These are phyloP conservation scores for Agaricus blazei DNA, from an alignment of 768 basidiomycete genomes.

Conservation along the genomic window DNA sequence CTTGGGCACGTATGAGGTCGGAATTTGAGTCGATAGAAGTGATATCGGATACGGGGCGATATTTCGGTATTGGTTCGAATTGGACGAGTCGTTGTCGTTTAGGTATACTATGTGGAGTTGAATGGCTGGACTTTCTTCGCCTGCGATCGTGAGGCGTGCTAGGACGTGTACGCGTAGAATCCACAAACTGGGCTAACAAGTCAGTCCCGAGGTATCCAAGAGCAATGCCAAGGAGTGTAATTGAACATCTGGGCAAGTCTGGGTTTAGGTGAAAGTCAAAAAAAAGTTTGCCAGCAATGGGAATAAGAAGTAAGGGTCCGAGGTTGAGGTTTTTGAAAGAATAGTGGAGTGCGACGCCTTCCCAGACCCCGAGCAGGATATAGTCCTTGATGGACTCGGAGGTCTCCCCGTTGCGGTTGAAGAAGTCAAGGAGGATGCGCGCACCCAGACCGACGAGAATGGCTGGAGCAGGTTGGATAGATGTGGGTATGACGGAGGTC, in stretches of 20 bases:
- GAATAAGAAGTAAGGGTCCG: constrained; percentile 50
- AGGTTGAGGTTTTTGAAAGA: constrained; percentile 51
- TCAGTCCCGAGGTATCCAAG: constrained; percentile 71
- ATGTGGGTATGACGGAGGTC: constrained; percentile 34
- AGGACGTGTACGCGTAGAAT: constrained; percentile 32
- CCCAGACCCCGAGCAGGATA: constrained; percentile 67
- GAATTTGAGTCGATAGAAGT: constrained; percentile 70
- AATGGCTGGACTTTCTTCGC: constrained; percentile 25
- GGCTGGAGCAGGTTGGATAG: constrained; percentile 52
- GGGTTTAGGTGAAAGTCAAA: constrained; percentile 54
- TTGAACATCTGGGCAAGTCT: constrained; percentile 51
- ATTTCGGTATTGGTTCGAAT: constrained; percentile 25
- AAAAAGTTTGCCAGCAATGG: constrained; percentile 56
- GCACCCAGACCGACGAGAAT: constrained; percentile 72
- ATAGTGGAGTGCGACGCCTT: constrained; percentile 71
- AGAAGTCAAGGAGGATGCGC: constrained; percentile 61
- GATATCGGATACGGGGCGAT: constrained; percentile 43
- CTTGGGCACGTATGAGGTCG: constrained; percentile 54
- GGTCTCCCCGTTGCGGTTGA: constrained; percentile 41
- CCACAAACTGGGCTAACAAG: constrained; percentile 61
- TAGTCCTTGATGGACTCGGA: constrained; percentile 43
- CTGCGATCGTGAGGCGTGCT: constrained; percentile 17
- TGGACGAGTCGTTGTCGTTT: constrained; percentile 38
- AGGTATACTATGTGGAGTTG: constrained; percentile 19
- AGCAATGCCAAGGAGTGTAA: constrained; percentile 60